These are phyloP conservation scores for Verticillium albo-atrum DNA, from an alignment of 2,329 filamentous ascomycete genomes.

Conservation along the genomic window DNA sequence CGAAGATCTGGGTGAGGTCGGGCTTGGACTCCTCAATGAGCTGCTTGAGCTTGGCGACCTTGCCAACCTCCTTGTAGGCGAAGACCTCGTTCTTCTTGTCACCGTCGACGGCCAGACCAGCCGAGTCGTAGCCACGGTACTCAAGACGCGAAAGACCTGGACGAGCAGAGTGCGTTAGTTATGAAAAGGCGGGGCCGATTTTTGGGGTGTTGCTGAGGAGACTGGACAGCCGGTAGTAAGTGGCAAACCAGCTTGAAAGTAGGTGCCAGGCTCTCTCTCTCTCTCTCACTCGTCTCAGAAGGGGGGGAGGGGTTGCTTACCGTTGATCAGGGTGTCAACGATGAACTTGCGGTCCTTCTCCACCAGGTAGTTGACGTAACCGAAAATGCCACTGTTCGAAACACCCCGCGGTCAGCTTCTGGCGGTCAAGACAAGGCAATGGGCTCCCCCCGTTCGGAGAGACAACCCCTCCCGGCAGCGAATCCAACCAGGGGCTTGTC, in stretches of 20 bases:
- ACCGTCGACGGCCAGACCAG: conserved; percentile 90
- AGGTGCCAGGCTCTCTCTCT: not conserved
- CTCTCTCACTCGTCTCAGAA: no score
- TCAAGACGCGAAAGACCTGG: conserved; percentile 89
- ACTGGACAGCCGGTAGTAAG: not conserved
- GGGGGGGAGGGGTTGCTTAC: conserved; percentile 50
- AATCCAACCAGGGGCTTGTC: not conserved
- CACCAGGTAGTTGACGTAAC: conserved; percentile 98
- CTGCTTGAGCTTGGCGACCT: conserved; percentile 93
- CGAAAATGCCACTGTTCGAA: conserved; percentile 77
- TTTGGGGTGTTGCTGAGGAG: not conserved
- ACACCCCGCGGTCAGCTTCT: conserved; percentile 1
- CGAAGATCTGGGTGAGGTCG: conserved; percentile 89
- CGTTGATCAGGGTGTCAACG: conserved; percentile 92
- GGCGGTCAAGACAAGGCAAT: not conserved
- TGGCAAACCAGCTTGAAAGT: not conserved
- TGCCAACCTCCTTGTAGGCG: conserved; percentile 98
- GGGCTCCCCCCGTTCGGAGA: not conserved
- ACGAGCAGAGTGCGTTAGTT: conserved; percentile 6
- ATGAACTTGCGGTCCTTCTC: conserved; percentile 98
- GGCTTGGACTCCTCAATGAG: conserved; percentile 80
- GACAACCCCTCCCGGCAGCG: not conserved
- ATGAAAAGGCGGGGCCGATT: not conserved
- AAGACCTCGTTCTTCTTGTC: conserved; percentile 98
- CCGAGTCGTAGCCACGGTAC: conserved; percentile 98